Percentiles rank a stretch among this genome's conserved stretches.
These are phyloP conservation scores for Acanthamoeba lenticulata DNA, from an alignment of 208 protist species.

Conservation along the genomic window DNA sequence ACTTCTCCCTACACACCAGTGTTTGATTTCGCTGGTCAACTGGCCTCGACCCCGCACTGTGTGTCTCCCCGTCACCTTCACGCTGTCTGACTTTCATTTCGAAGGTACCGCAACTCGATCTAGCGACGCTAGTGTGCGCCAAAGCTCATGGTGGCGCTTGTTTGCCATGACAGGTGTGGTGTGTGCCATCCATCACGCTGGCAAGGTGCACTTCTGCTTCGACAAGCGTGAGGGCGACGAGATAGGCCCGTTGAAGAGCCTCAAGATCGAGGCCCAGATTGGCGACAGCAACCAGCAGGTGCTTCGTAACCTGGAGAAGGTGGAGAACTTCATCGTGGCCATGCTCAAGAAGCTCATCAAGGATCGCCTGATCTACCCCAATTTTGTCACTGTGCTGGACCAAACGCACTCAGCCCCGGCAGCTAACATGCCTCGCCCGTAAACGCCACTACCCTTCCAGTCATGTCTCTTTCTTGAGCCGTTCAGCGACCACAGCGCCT, in stretches of 20 bases:
- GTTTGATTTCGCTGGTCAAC: not conserved
- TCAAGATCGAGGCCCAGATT: constrained; percentile 28
- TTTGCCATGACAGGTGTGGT: not conserved
- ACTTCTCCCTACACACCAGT: not conserved
- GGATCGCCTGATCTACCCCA: not conserved
- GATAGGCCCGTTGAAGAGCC: not conserved
- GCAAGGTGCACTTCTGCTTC: constrained; percentile 10
- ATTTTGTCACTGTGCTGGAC: not conserved
- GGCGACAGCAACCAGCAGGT: not conserved
- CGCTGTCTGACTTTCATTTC: constrained; percentile 4
- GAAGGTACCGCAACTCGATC: not conserved
- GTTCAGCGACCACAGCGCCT: too few relatives aligned
- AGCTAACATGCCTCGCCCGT: too few relatives aligned
- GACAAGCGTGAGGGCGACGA: not conserved
- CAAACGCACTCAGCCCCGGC: too few relatives aligned
- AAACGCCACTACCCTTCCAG: not conserved
- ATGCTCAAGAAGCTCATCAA: constrained; percentile 40
- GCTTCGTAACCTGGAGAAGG: not conserved
- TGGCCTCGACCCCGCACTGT: not conserved
- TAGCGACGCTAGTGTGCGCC: too few relatives aligned
- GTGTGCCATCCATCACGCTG: not conserved
- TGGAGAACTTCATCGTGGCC: constrained; percentile 24
- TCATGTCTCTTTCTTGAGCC: too few relatives aligned
- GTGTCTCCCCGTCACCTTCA: not conserved
- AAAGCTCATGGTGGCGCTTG: too few relatives aligned